A percentile compares a stretch with the other conserved stretches of the same genome.
Evolutionary conservation across 2,329 filamentous ascomycete species (phyloP).

Genomic region (Phaeosphaeria sp.): DNA sequence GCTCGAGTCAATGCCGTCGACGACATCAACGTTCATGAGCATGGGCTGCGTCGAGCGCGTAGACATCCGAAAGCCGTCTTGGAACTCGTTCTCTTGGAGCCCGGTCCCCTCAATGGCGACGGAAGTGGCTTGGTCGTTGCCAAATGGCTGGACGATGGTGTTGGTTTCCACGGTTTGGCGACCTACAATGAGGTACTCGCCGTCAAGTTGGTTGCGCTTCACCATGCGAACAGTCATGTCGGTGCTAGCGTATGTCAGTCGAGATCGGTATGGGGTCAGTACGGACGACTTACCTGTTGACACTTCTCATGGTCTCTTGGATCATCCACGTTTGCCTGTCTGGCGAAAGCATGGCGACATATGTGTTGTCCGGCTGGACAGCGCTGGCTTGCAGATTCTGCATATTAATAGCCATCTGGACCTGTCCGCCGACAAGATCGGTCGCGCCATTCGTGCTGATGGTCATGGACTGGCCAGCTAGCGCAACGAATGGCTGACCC

Average conservation of each 20-base stretch:
- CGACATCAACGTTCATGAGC: constrained; percentile 45
- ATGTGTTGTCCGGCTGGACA: constrained; percentile 45
- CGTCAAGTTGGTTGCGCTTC: constrained; percentile 42
- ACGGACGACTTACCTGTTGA: constrained; percentile 34
- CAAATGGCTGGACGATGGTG: constrained; percentile 41
- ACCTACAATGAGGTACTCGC: constrained; percentile 48
- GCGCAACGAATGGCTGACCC: constrained; percentile 45
- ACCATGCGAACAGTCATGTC: constrained; percentile 46
- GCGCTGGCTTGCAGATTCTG: constrained; percentile 37
- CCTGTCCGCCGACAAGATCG: constrained; percentile 45
- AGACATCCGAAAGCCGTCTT: constrained; percentile 48
- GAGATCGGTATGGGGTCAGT: not conserved
- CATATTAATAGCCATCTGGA: constrained; percentile 42
- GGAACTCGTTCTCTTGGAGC: constrained; percentile 49
- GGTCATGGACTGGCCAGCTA: constrained; percentile 41
- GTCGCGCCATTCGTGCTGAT: constrained; percentile 47
- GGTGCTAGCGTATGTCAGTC: constrained; percentile 24
- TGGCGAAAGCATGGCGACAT: constrained; percentile 45
- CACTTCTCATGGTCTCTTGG: constrained; percentile 44
- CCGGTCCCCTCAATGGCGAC: constrained; percentile 44
- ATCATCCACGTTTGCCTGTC: constrained; percentile 49
- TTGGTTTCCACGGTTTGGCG: constrained; percentile 47
- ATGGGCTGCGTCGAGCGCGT: constrained; percentile 45
- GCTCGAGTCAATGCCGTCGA: constrained; percentile 41
- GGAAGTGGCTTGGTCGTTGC: constrained; percentile 29